Evolutionary conservation across 164 flowering plant species (phyloP).

Genomic region (Aristolochia californica): DNA sequence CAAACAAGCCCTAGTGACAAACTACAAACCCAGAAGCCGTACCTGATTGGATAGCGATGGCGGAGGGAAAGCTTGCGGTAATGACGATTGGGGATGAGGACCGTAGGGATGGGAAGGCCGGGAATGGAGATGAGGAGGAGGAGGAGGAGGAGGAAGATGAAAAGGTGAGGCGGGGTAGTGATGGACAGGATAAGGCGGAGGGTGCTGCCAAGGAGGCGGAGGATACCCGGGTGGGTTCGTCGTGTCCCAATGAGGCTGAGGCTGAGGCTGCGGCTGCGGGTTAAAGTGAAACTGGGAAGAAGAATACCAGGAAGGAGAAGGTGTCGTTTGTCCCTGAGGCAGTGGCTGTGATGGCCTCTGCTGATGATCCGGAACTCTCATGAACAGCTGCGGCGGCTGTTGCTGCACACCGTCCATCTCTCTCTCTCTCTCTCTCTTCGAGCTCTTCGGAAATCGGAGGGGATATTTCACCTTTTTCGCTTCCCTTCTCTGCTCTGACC

Average conservation of each 20-base stretch:
- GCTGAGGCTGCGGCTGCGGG: conserved; percentile 3
- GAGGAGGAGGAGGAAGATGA: too few relatives aligned
- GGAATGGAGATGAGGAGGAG: conserved; percentile 5
- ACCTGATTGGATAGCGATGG: conserved; percentile 8
- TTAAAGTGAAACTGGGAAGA: conserved; percentile 2
- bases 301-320: conserved; percentile 1
- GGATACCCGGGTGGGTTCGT: not conserved
- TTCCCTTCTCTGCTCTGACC: too few relatives aligned
- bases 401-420: not conserved
- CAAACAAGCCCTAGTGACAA: not conserved
- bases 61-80: conserved; percentile 1
- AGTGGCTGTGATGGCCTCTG: not conserved
- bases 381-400: not conserved
- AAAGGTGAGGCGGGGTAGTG: conserved; percentile 1
- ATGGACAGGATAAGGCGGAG: conserved; percentile 2
- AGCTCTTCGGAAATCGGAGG: too few relatives aligned
- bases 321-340: not conserved
- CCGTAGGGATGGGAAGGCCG: conserved; percentile 1
- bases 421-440: too few relatives aligned
- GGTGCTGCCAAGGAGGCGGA: conserved; percentile 1
- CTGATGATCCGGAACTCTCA: not conserved
- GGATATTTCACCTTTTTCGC: too few relatives aligned
- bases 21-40: too few relatives aligned
- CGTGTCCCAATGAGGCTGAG: not conserved
- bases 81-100: conserved; percentile 1